Conservation (phyloP, 2,329 filamentous ascomycete genomes). For the Alternaria gaisen region DNA sequence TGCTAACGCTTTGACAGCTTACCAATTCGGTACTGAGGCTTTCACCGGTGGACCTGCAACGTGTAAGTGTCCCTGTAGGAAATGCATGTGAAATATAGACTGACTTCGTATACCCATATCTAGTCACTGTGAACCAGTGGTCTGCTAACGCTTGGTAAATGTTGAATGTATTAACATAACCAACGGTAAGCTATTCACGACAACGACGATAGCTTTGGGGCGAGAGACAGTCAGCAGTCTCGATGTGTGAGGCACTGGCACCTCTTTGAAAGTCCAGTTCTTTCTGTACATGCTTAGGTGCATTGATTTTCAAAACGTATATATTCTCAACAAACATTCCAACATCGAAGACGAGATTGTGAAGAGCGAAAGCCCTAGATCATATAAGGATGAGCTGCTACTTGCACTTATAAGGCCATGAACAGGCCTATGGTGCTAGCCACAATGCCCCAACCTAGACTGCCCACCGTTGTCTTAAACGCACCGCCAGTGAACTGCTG, state of each 20-base stretch:
- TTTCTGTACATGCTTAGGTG: conserved; percentile 1
- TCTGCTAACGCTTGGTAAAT: conserved; percentile 20
- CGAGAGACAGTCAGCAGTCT: neutral
- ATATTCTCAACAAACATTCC: neutral
- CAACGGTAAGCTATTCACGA: neutral
- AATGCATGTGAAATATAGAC: too few species aligned
- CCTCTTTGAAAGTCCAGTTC: neutral
- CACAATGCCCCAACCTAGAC: neutral
- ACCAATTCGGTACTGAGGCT: conserved; percentile 36
- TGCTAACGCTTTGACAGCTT: conserved; percentile 18
- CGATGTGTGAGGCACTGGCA: neutral
- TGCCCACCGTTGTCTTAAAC: neutral
- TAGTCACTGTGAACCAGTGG: conserved; percentile 25
- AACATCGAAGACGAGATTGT: neutral
- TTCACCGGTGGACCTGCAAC: conserved; percentile 35
- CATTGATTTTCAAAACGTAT: neutral
- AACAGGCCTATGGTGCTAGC: neutral
- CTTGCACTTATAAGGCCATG: neutral
- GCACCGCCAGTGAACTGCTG: conserved; percentile 12
- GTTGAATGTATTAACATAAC: neutral
- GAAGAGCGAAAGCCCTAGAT: neutral
- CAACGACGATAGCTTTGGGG: neutral
- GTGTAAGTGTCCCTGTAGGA: neutral
- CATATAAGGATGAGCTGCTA: neutral
- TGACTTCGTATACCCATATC: too few species aligned